Conservation (phyloP, 2,329 filamentous ascomycete species). For the Verticillium zaregamsianum region DNA sequence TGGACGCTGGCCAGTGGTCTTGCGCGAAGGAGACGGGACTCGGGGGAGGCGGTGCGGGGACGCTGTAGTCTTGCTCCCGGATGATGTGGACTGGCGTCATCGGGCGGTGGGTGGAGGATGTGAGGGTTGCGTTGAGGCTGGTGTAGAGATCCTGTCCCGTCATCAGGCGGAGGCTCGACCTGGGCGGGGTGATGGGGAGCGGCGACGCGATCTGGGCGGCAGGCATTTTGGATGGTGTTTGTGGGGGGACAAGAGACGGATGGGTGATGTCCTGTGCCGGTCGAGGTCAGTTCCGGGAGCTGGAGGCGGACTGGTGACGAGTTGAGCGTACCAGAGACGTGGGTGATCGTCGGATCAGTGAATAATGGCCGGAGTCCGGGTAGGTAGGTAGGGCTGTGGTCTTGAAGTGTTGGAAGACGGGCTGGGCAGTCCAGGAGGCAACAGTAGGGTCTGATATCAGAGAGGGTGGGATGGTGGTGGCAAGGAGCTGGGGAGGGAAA, state of each 20-base stretch:
- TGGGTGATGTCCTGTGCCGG: background rate
- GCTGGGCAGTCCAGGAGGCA: background rate
- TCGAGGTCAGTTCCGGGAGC: background rate
- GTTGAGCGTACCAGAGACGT: background rate
- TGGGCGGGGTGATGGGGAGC: slow-evolving; percentile 41
- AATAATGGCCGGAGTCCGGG: background rate
- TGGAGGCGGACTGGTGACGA: background rate
- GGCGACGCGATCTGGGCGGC: slow-evolving; percentile 38
- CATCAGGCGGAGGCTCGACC: slow-evolving; percentile 39
- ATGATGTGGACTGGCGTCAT: slow-evolving; percentile 46
- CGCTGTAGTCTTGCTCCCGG: slow-evolving; percentile 56
- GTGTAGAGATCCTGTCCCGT: slow-evolving; percentile 48
- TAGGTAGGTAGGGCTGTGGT: background rate
- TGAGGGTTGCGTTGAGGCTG: slow-evolving; percentile 48
- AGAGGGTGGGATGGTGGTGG: background rate
- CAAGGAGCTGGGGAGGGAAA: background rate
- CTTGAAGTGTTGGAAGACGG: background rate
- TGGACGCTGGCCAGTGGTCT: slow-evolving; percentile 47
- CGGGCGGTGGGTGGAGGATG: slow-evolving; percentile 37
- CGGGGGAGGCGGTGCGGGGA: slow-evolving; percentile 61
- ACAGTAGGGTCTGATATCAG: background rate
- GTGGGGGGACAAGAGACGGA: background rate
- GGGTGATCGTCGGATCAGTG: background rate
- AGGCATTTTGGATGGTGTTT: slow-evolving; percentile 32
- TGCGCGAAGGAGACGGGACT: slow-evolving; percentile 58